Evolutionary conservation across 2,329 filamentous ascomycete species (phyloP).

Genomic region (Clathrospora elynae): DNA sequence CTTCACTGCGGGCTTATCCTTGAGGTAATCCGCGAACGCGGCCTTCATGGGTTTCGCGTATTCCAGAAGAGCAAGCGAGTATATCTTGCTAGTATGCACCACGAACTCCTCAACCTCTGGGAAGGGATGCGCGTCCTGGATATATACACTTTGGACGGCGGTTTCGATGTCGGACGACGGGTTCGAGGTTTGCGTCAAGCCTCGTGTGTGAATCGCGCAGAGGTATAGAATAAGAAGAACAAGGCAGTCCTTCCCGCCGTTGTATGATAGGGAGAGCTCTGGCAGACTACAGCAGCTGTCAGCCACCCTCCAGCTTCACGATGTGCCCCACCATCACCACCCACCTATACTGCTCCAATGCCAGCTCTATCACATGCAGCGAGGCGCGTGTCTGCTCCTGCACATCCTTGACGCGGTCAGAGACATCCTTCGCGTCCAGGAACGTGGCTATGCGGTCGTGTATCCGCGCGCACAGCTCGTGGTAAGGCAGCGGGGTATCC

Average conservation of each 20-base stretch:
- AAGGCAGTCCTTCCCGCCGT: conserved; percentile 96
- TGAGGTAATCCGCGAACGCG: conserved; percentile 78
- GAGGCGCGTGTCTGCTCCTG: conserved; percentile 77
- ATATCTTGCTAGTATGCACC: conserved; percentile 64
- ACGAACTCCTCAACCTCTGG: conserved; percentile 87
- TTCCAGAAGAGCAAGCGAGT: conserved; percentile 75
- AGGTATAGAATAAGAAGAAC: conserved; percentile 89
- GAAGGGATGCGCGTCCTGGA: conserved; percentile 83
- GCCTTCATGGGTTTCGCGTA: conserved; percentile 80
- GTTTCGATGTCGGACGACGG: conserved; percentile 37
- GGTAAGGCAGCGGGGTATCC: conserved; percentile 55
- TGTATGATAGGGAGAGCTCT: conserved; percentile 89
- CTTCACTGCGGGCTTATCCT: conserved; percentile 66
- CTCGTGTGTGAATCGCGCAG: conserved; percentile 58
- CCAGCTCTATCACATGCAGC: conserved; percentile 74
- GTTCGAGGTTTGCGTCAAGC: conserved; percentile 29
- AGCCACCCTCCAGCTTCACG: conserved; percentile 18
- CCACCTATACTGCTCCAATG: conserved; percentile 76
- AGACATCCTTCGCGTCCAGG: conserved; percentile 63
- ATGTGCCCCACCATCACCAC: conserved; percentile 35
- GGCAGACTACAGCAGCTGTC: conserved; percentile 61
- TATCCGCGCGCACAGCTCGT: conserved; percentile 56
- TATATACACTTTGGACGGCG: conserved; percentile 81
- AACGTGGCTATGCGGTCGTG: conserved; percentile 68
- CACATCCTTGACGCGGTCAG: conserved; percentile 64